Evolutionary conservation across 2,329 filamentous ascomycete species (phyloP).

Genomic region (Elsinoe necatrix): DNA sequence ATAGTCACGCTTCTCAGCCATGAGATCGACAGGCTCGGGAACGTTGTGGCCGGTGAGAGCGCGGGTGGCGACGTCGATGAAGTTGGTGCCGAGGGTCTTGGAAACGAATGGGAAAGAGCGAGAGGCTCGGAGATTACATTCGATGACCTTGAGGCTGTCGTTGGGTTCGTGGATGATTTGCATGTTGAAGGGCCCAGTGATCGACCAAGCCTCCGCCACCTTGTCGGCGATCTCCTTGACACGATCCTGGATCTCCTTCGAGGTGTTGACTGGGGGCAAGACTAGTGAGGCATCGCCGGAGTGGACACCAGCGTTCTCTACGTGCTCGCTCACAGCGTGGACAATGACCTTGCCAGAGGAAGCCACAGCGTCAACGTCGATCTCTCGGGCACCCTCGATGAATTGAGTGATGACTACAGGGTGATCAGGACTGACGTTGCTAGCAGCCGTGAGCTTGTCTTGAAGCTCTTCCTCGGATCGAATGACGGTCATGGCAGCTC

Average conservation of each 20-base stretch:
- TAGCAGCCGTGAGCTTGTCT: slow-evolving; percentile 87
- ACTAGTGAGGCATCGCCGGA: slow-evolving; percentile 94
- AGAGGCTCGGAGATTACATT: slow-evolving; percentile 95
- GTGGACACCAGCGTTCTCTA: slow-evolving; percentile 96
- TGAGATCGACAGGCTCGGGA: slow-evolving; percentile 76
- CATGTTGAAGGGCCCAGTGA: slow-evolving; percentile 99
- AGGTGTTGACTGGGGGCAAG: slow-evolving; percentile 74
- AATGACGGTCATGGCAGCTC: slow-evolving; percentile 98
- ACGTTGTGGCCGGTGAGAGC: slow-evolving; percentile 80
- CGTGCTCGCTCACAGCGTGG: slow-evolving; percentile 89
- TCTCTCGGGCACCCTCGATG: slow-evolving; percentile 93
- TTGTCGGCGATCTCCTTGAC: slow-evolving; percentile 94
- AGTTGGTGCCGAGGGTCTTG: slow-evolving; percentile 94
- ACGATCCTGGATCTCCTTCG: slow-evolving; percentile 67
- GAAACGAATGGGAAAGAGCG: slow-evolving; percentile 97
- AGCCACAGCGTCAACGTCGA: slow-evolving; percentile 90
- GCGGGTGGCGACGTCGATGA: slow-evolving; percentile 91
- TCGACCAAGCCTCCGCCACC: slow-evolving; percentile 93
- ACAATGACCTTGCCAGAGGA: slow-evolving; percentile 77
- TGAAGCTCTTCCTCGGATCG: slow-evolving; percentile 79
- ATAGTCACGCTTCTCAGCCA: slow-evolving; percentile 83
- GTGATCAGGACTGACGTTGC: slow-evolving; percentile 87
- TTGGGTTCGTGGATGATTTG: slow-evolving; percentile 93
- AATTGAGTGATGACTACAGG: slow-evolving; percentile 98
- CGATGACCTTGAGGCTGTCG: slow-evolving; percentile 84